These are phyloP conservation scores for Sodiomyces alkalinus DNA, from an alignment of 2,329 filamentous ascomycete genomes.

Conservation along the genomic window DNA sequence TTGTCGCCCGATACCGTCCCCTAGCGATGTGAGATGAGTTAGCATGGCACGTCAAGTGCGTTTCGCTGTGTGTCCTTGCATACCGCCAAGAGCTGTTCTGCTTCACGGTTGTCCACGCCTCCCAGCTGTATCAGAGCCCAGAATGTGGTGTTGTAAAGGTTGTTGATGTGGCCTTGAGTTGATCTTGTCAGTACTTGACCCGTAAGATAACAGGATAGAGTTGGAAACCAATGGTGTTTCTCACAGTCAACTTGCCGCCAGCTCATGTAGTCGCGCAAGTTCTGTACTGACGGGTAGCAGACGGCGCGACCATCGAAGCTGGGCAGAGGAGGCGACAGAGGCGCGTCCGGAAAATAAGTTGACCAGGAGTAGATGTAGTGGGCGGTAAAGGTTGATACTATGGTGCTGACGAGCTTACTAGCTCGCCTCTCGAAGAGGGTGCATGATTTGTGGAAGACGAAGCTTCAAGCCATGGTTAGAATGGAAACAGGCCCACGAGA, in stretches of 20 bases:
- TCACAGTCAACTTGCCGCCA: constrained; percentile 95
- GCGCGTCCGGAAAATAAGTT: constrained; percentile 54
- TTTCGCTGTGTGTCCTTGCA: no score
- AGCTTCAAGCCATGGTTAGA: constrained; percentile 33
- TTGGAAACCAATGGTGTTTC: no score
- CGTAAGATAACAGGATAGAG: no score
- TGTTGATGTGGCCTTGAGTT: constrained; percentile 92
- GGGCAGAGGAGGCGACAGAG: constrained; percentile 60
- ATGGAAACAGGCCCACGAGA: no score
- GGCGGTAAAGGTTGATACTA: constrained; percentile 86
- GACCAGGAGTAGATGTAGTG: constrained; percentile 79
- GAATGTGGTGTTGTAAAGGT: constrained; percentile 94
- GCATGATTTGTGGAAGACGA: constrained; percentile 74
- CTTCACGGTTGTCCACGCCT: constrained; percentile 59
- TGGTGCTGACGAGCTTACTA: constrained; percentile 80
- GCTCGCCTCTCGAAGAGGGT: constrained; percentile 72
- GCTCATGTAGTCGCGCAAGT: constrained; percentile 86
- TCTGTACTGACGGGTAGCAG: constrained; percentile 67
- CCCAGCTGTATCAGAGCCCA: constrained; percentile 76
- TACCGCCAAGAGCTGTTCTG: constrained; percentile 67
- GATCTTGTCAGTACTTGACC: no score
- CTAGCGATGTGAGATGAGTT: constrained; percentile 23
- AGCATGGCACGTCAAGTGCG: background rate
- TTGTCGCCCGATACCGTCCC: constrained; percentile 79
- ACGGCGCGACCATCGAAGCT: constrained; percentile 90